Base-by-base conservation (phyloP, 768 basidiomycete species). In the Lepiota brunneoincarnata region DNA sequence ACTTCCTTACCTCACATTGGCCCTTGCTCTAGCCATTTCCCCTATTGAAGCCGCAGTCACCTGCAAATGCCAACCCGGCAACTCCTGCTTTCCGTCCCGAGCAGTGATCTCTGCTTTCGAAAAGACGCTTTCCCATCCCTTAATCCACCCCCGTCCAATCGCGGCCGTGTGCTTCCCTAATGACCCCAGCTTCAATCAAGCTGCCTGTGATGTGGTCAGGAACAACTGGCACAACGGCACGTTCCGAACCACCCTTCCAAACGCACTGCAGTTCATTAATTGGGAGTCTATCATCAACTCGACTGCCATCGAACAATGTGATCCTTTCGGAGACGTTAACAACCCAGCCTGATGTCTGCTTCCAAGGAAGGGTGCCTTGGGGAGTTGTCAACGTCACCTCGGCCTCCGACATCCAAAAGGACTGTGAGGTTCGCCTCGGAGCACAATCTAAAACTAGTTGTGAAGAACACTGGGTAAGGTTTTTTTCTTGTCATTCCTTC, bases 281-380 rank as follows among this genome's bases (percentile, higher is more conserved):
- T 61, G 59, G 18, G 58, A 59, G 15, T 36, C 52, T 6, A 57
- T 41, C 23, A 49, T 51, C 4, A 52, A 52, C 46, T 17, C 35
- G 40, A 79, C 77, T 61, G 79, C 74, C 26, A 79, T 75, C 42
- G 74, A n/a, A n/a, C n/a, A n/a, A n/a, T n/a, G n/a, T n/a, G n/a
- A n/a, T n/a, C n/a, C n/a, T n/a, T 79, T 43, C 72, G 73, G 57
- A 73, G 71, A 0, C 84, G 82, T 70, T 81, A 79, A 80, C 35
- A 73, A 82, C 52, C 74, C 73, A 0, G 62, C 68, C 0, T 59
- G 75, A 0, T 72, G 70, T 4, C 40, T 67, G 18, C 69, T 73
- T 6, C 79, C 77, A 77, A 56, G 77, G 76, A 15, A 73, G 69
- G 44, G 67, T 78, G 1, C 70, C 77, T 1, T 63, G 69, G 1